Base-by-base conservation (phyloP, 176 grass and related monocot genomes). In the Ananas comosus region DNA sequence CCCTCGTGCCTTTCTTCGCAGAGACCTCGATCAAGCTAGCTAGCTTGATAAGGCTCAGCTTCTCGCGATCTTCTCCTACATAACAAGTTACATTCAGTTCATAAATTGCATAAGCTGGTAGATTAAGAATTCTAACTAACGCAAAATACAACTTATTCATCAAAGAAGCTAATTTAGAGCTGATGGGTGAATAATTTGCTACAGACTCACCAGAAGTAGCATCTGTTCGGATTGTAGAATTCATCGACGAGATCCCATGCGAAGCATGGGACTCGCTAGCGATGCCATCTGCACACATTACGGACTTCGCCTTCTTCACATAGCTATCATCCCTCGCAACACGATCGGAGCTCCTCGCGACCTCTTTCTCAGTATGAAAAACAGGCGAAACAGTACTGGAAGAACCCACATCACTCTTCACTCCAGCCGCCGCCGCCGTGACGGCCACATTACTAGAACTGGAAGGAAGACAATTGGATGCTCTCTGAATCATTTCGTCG, bases 241-340 rank as follows among this genome's bases (percentile, higher is more conserved):
- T 80, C 27, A 63, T 11, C 0, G 51, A 51, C 1, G 1, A 27
- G 11, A 77, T 42, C 61, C 71, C 77, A 78, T 69, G 82, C 0
- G 72, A 64, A 6, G 64, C 22, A 70, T 77, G 76, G 12, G 82
- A 78, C 51, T 99, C 47, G 67, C 63, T 6, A 50, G 68, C 28
- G 68, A 75, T 53, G 13, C 87, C 84, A 27, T 85, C 90, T 7
- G 80, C 70, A 83, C 84, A 83, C 51, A 86, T 79, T 72, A 78
- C 27, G 9, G 78, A 78, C 83, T 88, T 99, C 18, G 74, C 78
- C 76, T 94, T 93, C 64, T 84, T 91, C 72, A 94, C 77, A 68
- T 91, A 94, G 78, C 87, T 94, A 74, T 99, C 95, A 59, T 99
- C 95, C 84, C 86, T 90, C 17, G 87, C 88, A 77, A 94, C 80